Conservation (phyloP, 2,329 filamentous ascomycete genomes). For the Chaetomium sp. region DNA sequence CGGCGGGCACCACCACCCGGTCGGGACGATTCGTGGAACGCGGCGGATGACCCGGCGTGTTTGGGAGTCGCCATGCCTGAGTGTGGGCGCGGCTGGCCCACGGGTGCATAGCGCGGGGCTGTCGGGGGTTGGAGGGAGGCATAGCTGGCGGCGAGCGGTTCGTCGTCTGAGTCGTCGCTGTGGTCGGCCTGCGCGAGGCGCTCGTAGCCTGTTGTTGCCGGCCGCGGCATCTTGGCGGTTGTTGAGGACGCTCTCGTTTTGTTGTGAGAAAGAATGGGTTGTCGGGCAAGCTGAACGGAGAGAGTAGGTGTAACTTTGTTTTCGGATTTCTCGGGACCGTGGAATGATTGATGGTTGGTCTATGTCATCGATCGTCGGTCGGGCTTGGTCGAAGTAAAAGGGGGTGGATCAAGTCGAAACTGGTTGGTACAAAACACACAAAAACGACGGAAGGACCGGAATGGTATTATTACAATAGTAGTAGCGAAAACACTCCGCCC, state of each 20-base stretch:
- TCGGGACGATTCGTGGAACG: conserved; percentile 5
- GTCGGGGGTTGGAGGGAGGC: conserved; percentile 48
- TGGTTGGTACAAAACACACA: not conserved
- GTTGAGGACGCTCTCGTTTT: not conserved
- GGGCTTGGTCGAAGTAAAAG: not conserved
- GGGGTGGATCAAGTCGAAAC: not conserved
- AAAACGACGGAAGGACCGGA: not conserved
- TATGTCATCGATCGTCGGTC: conserved; percentile 4
- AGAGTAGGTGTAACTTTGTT: not conserved
- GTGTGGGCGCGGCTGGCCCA: conserved; percentile 54
- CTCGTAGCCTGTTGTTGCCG: conserved; percentile 75
- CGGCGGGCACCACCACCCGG: conserved; percentile 23
- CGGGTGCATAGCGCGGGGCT: conserved; percentile 58
- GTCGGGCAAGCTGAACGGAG: not conserved
- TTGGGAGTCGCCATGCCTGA: conserved; percentile 55
- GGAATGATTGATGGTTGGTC: not conserved
- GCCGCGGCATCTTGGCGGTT: conserved; percentile 53
- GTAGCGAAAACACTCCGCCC: not conserved
- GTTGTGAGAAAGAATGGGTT: not conserved
- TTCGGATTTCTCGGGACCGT: not conserved
- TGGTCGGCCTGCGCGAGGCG: conserved; percentile 77
- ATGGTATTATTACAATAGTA: not conserved
- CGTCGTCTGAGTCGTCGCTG: conserved; percentile 65
- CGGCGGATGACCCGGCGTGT: conserved; percentile 22
- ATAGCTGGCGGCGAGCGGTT: conserved; percentile 46